Percentiles rank a stretch among this genome's conserved stretches.
phyloP scores from a whole-genome alignment of 257 asterid species.

The Salvia miltiorrhiza region DNA sequence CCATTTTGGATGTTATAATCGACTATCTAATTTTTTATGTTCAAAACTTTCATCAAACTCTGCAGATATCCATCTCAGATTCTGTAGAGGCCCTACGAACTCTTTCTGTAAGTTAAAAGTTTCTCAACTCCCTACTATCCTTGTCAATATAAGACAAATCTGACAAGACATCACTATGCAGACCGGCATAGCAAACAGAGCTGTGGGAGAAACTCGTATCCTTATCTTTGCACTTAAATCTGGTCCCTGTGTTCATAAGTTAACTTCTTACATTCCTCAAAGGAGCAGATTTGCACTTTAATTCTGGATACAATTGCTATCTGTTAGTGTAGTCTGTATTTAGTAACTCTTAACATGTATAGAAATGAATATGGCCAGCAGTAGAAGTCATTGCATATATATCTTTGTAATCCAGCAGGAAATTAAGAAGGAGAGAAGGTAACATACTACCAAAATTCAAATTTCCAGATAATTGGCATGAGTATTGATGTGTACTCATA shows the following conservation, averaged over 20 bases:
- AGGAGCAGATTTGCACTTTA: not conserved
- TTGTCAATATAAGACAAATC: not conserved
- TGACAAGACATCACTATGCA: slow-evolving; percentile 27
- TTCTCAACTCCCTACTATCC: not conserved
- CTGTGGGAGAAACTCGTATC: slow-evolving; percentile 93
- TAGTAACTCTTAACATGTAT: slow-evolving; percentile 28
- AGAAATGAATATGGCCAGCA: slow-evolving; percentile 89
- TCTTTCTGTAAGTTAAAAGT: slow-evolving; percentile 57
- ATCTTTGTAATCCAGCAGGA: slow-evolving; percentile 59
- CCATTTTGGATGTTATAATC: not conserved
- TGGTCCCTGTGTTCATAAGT: not conserved
- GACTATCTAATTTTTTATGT: not conserved
- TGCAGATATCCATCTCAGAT: slow-evolving; percentile 54
- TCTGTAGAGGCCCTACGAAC: slow-evolving; percentile 55
- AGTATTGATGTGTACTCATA: slow-evolving; percentile 14
- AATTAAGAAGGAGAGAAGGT: slow-evolving; percentile 54
- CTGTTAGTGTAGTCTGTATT: slow-evolving; percentile 9
- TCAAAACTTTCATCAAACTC: slow-evolving; percentile 21
- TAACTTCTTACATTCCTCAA: not conserved
- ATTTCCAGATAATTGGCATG: not conserved
- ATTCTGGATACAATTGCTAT: slow-evolving; percentile 2
- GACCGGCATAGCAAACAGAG: slow-evolving; percentile 83
- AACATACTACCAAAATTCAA: not conserved
- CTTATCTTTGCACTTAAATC: slow-evolving; percentile 17
- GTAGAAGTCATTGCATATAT: slow-evolving; percentile 83